Percentiles rank a stretch among this genome's conserved stretches.
Conservation (phyloP, 768 basidiomycete genomes). For the Panaeolus papilionaceus region DNA sequence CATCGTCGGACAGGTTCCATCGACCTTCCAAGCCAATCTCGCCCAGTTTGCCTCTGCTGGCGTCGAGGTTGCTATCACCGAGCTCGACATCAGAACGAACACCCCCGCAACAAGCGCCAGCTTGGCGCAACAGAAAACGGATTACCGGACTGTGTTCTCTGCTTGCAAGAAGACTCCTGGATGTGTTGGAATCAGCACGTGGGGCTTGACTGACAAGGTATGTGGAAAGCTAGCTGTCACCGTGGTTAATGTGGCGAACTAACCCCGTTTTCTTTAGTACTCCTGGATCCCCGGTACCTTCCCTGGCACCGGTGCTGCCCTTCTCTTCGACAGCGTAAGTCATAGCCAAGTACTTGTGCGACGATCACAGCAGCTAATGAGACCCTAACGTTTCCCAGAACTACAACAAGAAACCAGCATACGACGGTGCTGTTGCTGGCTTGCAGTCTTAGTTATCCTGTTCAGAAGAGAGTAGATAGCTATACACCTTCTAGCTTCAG, state of each 20-base stretch:
- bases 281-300: conserved; percentile 48
- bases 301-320: conserved; percentile 44
- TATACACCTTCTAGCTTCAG: not conserved
- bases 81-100: conserved; percentile 69
- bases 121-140: conserved; percentile 59
- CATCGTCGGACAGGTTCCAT: conserved; percentile 61
- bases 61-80: conserved; percentile 72
- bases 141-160: conserved; percentile 61
- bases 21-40: conserved; percentile 52
- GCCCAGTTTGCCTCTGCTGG: conserved; percentile 62
- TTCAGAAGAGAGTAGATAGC: not conserved
- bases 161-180: conserved; percentile 53
- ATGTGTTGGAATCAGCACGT: conserved; percentile 53
- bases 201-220: conserved; percentile 53
- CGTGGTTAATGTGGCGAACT: not conserved
- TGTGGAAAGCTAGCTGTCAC: not conserved
- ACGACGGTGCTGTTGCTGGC: conserved; percentile 41
- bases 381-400: not conserved
- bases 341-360: not conserved
- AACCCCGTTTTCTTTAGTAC: conserved; percentile 30
- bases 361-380: not conserved
- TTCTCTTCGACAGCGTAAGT: conserved; percentile 12
- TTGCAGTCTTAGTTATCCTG: conserved; percentile 17
- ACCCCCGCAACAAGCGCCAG: conserved; percentile 55
- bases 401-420: conserved; percentile 42